Evolutionary conservation across 2,329 filamentous ascomycete species (phyloP), one percentile per base, ranked within the genome.

Genomic region (Truncatella angustata): DNA sequence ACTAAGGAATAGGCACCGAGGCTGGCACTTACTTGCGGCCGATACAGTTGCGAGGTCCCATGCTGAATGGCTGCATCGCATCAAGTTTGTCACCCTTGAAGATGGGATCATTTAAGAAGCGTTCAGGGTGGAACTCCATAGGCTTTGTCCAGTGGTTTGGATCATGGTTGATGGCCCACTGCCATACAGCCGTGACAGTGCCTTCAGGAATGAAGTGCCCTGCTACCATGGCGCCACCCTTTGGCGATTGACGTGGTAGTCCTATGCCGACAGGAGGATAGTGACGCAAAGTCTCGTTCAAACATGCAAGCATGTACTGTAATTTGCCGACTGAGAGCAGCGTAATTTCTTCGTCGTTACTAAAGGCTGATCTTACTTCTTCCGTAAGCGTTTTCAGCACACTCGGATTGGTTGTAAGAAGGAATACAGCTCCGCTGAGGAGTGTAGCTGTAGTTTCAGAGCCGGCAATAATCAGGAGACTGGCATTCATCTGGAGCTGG

Each of bases 391-490:
- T 71, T n/a, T 59, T 43, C 12, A 71, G 58, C 12, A 58, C 56
- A 2, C 65, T 54, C 0, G 68, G 70, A 50, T 75, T 64, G 4
- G 62, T 66, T 2, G 75, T 59, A 7, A 80, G 62, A 4, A 73
- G 60, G 53, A 69, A 79, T 0, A 65, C 57, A 54, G 66, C 58
- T 56, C 74, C 60, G 55, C 68, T 63, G 14, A 80, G 64, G 3
- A 74, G 63, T 0, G 75, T 78, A 0, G 77, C 74, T 1, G 76
- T 79, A 4, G 78, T 81, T 58, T 81, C 78, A 3, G 73, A 75
- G 4, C 78, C 77, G 5, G 75, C 77, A 12, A 75, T 63, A 26
- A 80, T 65, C 3, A 73, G 58, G 10, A 67, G 56, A n/a, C 49
- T 58, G 4, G 62, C 57, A 49, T 66, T 67, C 32, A 46, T 50